A percentile compares a stretch with the other conserved stretches of the same genome.
These are phyloP conservation scores for Suhomyces vadensis DNA, from an alignment of 805 yeast genomes.

Conservation along the genomic window DNA sequence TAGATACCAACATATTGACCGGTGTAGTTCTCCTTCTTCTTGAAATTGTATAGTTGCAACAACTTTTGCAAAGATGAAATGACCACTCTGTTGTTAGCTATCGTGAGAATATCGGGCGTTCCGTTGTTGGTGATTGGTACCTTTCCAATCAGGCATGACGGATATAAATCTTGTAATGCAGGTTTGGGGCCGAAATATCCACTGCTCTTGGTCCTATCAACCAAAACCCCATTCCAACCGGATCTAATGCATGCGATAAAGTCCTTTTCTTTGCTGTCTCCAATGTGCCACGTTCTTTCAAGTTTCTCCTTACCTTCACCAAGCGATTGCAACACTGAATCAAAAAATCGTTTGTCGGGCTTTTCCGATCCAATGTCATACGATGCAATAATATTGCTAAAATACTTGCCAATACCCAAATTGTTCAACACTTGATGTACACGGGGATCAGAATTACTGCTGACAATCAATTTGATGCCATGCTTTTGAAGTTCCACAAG, in stretches of 20 bases:
- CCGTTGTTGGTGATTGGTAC: conserved; percentile 8
- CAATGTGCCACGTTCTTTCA: conserved; percentile 60
- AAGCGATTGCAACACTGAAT: conserved; percentile 30
- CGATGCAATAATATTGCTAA: conserved; percentile 50
- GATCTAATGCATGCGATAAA: conserved; percentile 49
- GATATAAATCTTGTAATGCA: neutral
- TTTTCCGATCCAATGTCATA: conserved; percentile 57
- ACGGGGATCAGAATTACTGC: conserved; percentile 65
- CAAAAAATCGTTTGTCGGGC: conserved; percentile 53
- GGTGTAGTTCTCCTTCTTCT: neutral
- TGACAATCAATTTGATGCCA: conserved; percentile 42
- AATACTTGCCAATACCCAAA: conserved; percentile 45
- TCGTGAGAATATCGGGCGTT: conserved; percentile 21
- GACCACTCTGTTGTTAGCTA: conserved; percentile 37
- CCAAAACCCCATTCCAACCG: conserved; percentile 62
- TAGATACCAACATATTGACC: neutral
- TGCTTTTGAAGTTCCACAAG: conserved; percentile 31
- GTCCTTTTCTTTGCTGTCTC: conserved; percentile 62
- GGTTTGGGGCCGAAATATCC: conserved; percentile 16
- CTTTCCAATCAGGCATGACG: conserved; percentile 5
- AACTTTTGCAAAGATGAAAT: conserved; percentile 9
- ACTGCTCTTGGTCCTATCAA: conserved; percentile 44
- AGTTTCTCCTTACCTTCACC: conserved; percentile 18
- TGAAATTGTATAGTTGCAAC: neutral
- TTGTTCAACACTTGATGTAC: conserved; percentile 47